Percentiles rank a stretch among this genome's conserved stretches.
Evolutionary conservation across 108 stramenopile species (phyloP).

Genomic region (Poteriospumella lacustris): DNA sequence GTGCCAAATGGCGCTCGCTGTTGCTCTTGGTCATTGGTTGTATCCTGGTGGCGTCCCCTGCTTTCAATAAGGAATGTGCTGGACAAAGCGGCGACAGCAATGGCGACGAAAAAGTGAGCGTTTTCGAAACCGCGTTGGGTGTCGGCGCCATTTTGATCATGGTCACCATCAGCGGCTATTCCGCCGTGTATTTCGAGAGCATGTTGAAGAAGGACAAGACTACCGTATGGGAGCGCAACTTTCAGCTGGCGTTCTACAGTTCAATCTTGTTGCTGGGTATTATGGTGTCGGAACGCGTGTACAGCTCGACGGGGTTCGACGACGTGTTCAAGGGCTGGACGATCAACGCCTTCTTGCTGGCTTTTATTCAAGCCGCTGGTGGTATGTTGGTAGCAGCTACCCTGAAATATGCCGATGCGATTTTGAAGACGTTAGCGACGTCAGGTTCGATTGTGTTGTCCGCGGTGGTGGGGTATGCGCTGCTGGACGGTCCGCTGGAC

Average conservation of each 20-base stretch:
- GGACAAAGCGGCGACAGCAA: background rate
- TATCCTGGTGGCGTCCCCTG: conserved; percentile 68
- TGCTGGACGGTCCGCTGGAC: conserved; percentile 4
- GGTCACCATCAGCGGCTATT: conserved; percentile 79
- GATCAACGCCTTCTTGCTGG: conserved; percentile 21
- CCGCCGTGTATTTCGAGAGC: conserved; percentile 88
- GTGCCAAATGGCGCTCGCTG: conserved; percentile 81
- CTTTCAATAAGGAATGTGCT: conserved; percentile 64
- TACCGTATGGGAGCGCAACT: conserved; percentile 83
- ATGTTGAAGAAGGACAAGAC: conserved; percentile 69
- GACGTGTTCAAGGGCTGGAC: conserved; percentile 38
- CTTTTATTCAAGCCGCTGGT: conserved; percentile 74
- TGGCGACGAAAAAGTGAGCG: too few species aligned
- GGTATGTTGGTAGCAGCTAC: conserved; percentile 83
- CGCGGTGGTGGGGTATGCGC: conserved; percentile 27
- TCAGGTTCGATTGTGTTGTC: conserved; percentile 43
- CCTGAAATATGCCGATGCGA: conserved; percentile 85
- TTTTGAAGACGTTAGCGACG: conserved; percentile 81
- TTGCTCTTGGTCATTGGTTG: conserved; percentile 76
- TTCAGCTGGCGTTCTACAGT: conserved; percentile 54
- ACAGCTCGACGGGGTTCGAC: background rate
- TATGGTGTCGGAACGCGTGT: background rate
- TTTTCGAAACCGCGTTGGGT: conserved; percentile 40
- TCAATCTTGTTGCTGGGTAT: background rate
- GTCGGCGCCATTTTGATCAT: conserved; percentile 75